A percentile compares a stretch with the other conserved stretches of the same genome.
Conservation (phyloP, 129 eudicot species). For the Tagetes patula region DNA sequence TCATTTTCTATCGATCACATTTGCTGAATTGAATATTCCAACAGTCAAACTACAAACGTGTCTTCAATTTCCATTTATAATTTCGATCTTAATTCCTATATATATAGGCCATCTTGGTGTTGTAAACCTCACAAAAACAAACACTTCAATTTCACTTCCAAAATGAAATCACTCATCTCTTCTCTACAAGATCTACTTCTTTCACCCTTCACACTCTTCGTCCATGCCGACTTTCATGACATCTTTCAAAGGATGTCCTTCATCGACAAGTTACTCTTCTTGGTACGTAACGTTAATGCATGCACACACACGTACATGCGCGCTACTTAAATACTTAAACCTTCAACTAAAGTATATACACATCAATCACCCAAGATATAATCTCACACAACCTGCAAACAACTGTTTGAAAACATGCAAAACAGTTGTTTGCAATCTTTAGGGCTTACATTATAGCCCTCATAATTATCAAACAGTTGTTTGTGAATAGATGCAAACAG, state of each 20-base stretch:
- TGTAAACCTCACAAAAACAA: not conserved
- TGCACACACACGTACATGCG: not conserved
- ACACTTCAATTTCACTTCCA: not conserved
- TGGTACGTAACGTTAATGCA: constrained; percentile 26
- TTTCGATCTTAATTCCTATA: no score
- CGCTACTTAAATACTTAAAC: not conserved
- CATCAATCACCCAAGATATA: no score
- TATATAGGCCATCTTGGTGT: constrained; percentile 17
- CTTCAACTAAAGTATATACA: not conserved
- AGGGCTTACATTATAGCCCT: no score
- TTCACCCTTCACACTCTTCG: constrained; percentile 37
- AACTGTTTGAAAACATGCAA: no score
- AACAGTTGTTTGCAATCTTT: no score
- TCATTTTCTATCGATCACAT: no score
- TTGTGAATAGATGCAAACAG: no score
- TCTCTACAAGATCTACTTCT: constrained; percentile 24
- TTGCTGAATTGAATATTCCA: constrained; percentile 8
- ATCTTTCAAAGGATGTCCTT: constrained; percentile 41
- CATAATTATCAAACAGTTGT: no score
- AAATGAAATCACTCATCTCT: constrained; percentile 16
- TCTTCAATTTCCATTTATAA: not conserved
- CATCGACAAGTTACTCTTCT: constrained; percentile 50
- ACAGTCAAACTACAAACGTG: constrained; percentile 3
- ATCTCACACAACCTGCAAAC: no score
- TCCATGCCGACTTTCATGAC: constrained; percentile 53